phyloP scores from a whole-genome alignment of 2,329 filamentous ascomycete genomes.

The Ceratocystis smalleyi region DNA sequence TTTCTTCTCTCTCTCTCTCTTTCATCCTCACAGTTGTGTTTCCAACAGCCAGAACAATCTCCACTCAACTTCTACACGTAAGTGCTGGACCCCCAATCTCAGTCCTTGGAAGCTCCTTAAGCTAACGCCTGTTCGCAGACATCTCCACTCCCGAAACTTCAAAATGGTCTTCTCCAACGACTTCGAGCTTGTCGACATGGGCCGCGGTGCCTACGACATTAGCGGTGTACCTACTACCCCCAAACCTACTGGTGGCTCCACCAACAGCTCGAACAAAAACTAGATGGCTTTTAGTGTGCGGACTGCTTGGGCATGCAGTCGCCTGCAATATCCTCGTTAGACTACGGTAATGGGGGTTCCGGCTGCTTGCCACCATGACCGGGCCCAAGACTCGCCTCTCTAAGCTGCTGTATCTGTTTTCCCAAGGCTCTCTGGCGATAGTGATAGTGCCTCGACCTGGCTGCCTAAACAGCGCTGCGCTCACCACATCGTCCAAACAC shows the following conservation, averaged over 20 bases:
- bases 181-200: conserved; percentile 29
- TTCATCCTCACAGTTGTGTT: not conserved
- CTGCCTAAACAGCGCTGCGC: too few species aligned
- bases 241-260: not conserved
- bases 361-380: too few species aligned
- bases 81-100: not conserved
- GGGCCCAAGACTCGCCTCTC: too few species aligned
- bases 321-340: too few species aligned
- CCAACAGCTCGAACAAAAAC: conserved; percentile 11
- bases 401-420: too few species aligned
- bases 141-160: conserved; percentile 17
- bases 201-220: conserved; percentile 37
- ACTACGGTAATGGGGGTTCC: too few species aligned
- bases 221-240: conserved; percentile 24
- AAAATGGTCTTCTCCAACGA: conserved; percentile 26
- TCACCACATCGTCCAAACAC: too few species aligned
- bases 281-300: too few species aligned
- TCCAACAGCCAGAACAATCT: not conserved
- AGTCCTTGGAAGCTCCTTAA: too few species aligned
- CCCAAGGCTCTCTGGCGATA: too few species aligned
- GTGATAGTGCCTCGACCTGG: too few species aligned
- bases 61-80: not conserved
- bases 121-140: not conserved
- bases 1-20: not conserved
- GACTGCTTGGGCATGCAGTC: too few species aligned